Evolutionary conservation across 1,284 basidiomycete genomes (phyloP).

Genomic region (Anthracocystis panici-leucophaei): DNA sequence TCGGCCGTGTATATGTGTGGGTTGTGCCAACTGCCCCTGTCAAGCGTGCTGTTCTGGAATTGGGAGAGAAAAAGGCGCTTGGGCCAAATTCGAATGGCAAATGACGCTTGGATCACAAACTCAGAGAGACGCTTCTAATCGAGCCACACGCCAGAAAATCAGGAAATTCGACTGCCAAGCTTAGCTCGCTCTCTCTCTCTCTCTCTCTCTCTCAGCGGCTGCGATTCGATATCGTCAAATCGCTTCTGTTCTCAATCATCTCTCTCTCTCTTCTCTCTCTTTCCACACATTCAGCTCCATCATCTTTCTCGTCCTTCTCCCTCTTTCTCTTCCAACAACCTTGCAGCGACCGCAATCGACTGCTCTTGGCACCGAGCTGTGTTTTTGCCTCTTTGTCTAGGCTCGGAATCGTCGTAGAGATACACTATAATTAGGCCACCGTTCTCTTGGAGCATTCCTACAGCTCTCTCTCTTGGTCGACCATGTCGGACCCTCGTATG

Average conservation of each 20-base stretch:
- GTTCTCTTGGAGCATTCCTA: background rate
- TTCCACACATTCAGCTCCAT: background rate
- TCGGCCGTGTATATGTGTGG: slow-evolving; percentile 12
- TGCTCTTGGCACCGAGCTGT: background rate
- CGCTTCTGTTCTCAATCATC: background rate
- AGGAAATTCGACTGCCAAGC: slow-evolving; percentile 12
- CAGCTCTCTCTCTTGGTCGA: slow-evolving; percentile 7
- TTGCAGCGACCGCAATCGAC: background rate
- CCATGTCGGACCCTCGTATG: slow-evolving; percentile 70
- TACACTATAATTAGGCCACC: too few species aligned
- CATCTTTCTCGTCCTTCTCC: background rate
- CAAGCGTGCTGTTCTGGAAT: slow-evolving; percentile 6
- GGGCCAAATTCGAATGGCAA: slow-evolving; percentile 12
- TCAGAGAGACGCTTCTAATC: slow-evolving; percentile 3
- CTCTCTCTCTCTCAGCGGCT: background rate
- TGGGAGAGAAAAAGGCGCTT: slow-evolving; percentile 1
- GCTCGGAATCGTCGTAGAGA: too few species aligned
- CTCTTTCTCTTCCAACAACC: background rate
- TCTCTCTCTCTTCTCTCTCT: background rate
- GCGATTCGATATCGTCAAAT: background rate
- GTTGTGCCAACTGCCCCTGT: slow-evolving; percentile 21
- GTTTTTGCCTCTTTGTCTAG: background rate
- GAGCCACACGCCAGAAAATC: background rate
- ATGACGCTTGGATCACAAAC: slow-evolving; percentile 13
- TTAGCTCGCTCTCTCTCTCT: too few species aligned